Conservation (phyloP, 176 grass and related monocot genomes). For the Tuctoria greenei region DNA sequence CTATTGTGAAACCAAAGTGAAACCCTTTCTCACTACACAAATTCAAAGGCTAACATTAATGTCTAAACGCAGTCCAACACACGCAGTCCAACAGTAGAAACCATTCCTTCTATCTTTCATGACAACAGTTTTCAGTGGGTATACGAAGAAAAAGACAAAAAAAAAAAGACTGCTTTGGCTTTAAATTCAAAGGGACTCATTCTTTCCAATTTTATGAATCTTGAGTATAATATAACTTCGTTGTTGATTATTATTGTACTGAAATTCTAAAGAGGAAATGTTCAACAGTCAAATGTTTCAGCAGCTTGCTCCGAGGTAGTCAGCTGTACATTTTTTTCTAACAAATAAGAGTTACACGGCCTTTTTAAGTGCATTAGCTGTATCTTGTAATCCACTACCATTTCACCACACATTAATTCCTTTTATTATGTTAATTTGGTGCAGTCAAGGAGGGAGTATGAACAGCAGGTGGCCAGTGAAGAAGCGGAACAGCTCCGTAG, state of each 20-base stretch:
- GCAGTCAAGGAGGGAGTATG: constrained; percentile 87
- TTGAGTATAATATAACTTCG: neutral
- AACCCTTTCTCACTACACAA: too few species aligned
- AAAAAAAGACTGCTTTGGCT: neutral
- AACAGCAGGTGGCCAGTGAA: constrained; percentile 76
- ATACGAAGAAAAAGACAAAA: neutral
- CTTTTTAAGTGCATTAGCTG: neutral
- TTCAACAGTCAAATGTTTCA: neutral
- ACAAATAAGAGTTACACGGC: neutral
- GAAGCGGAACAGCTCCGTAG: constrained; percentile 79
- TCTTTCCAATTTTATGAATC: neutral
- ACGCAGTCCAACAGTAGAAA: too few species aligned
- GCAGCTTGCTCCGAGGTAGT: neutral
- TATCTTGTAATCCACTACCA: neutral
- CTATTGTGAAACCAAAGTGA: too few species aligned
- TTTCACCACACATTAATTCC: constrained; percentile 25
- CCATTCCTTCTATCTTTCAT: neutral
- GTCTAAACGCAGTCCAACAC: too few species aligned
- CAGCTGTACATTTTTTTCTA: constrained; percentile 5
- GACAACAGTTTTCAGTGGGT: neutral
- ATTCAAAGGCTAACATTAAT: too few species aligned
- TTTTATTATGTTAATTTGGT: constrained; percentile 25
- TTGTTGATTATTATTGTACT: neutral
- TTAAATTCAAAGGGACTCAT: neutral
- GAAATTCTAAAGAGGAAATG: neutral